These are phyloP conservation scores for Kodamaea restingae DNA, from an alignment of 805 yeast genomes.

Conservation along the genomic window DNA sequence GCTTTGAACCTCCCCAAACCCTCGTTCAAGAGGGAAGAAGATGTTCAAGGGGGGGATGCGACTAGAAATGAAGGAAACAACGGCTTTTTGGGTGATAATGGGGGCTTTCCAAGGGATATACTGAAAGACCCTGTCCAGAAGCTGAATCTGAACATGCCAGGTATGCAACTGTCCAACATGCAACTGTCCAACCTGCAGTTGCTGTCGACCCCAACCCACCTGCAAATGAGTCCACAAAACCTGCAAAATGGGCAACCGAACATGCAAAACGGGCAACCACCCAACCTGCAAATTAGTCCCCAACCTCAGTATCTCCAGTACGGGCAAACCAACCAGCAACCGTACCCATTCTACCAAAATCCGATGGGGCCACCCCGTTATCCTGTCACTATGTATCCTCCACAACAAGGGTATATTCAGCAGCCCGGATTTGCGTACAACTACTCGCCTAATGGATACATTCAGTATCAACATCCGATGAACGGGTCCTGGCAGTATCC, in stretches of 20 bases:
- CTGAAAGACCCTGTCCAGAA: background rate
- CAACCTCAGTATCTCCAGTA: background rate
- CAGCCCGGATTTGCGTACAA: constrained; percentile 32
- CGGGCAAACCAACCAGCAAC: background rate
- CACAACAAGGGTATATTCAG: constrained; percentile 15
- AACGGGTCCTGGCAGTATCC: constrained; percentile 10
- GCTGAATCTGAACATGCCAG: background rate
- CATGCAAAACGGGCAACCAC: too few relatives aligned
- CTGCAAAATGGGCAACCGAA: too few relatives aligned
- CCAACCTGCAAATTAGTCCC: background rate
- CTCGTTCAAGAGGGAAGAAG: constrained; percentile 37
- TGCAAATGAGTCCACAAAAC: too few relatives aligned
- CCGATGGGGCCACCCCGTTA: constrained; percentile 15
- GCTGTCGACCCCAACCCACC: background rate
- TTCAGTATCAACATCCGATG: constrained; percentile 23
- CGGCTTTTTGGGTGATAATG: background rate
- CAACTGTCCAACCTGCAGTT: background rate
- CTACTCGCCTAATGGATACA: constrained; percentile 29
- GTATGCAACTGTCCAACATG: background rate
- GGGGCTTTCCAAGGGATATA: too few relatives aligned
- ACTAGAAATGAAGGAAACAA: background rate
- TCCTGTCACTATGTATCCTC: constrained; percentile 35
- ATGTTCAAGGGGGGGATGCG: background rate
- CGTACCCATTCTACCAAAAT: background rate
- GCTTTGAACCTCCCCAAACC: constrained; percentile 56